phyloP scores from a whole-genome alignment of 768 basidiomycete species.

The Crepidotus variabilis region DNA sequence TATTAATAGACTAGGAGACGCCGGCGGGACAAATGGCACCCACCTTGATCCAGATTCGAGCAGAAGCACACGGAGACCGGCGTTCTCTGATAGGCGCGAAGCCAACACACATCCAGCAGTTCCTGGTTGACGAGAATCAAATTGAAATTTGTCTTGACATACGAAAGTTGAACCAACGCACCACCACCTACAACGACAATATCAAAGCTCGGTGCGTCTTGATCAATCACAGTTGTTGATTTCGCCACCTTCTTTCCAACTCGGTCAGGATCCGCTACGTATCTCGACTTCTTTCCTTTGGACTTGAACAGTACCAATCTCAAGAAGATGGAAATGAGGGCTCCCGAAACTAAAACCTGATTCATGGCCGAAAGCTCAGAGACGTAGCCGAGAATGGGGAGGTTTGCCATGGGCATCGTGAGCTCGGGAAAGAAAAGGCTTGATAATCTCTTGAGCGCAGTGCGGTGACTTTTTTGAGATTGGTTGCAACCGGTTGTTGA shows the following conservation, averaged over 20 bases:
- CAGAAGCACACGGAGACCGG: slow-evolving; percentile 44
- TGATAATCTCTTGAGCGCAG: too few species aligned
- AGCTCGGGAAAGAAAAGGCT: too few species aligned
- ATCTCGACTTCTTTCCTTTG: slow-evolving; percentile 13
- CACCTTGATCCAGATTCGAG: slow-evolving; percentile 62
- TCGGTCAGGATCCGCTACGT: slow-evolving; percentile 21
- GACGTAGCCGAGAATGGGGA: background rate
- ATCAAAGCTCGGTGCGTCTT: slow-evolving; percentile 34
- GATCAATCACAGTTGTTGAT: slow-evolving; percentile 2
- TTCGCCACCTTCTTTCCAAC: slow-evolving; percentile 15
- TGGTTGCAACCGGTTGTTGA: too few species aligned
- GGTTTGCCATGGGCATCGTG: too few species aligned
- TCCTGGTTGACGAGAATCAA: slow-evolving; percentile 26
- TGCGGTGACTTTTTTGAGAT: too few species aligned
- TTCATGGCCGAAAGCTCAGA: background rate
- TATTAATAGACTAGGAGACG: background rate
- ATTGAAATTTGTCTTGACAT: background rate
- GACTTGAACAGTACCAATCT: slow-evolving; percentile 13
- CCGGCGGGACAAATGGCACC: background rate
- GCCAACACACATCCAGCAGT: slow-evolving; percentile 61
- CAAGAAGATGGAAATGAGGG: slow-evolving; percentile 21
- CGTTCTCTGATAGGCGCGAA: slow-evolving; percentile 52
- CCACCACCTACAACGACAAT: slow-evolving; percentile 55
- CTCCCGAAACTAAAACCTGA: slow-evolving; percentile 11
- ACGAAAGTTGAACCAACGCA: slow-evolving; percentile 13